Evolutionary conservation across 2,329 filamentous ascomycete genomes (phyloP).

Genomic region (Fonsecaea pedrosoi): DNA sequence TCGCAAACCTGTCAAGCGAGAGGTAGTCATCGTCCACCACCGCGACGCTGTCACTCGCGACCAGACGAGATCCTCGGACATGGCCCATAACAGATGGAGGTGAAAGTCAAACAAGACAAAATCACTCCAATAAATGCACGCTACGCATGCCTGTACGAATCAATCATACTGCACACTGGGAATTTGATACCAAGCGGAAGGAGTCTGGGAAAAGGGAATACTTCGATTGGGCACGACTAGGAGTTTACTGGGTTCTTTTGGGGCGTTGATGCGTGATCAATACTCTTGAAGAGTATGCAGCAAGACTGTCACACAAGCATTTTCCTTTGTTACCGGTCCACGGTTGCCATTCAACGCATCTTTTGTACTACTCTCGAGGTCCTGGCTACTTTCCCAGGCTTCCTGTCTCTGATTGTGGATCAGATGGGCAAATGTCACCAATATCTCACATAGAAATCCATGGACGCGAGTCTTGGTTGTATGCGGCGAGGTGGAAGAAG

Average conservation of each 20-base stretch:
- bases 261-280: slow-evolving; percentile 5
- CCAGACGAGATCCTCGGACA: slow-evolving; percentile 30
- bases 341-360: slow-evolving; percentile 12
- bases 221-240: slow-evolving; percentile 8
- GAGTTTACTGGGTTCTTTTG: slow-evolving; percentile 14
- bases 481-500: slow-evolving; percentile 10
- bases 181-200: slow-evolving; percentile 31
- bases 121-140: not conserved
- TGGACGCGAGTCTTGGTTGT: slow-evolving; percentile 35
- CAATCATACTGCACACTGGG: slow-evolving; percentile 18
- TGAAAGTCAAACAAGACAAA: slow-evolving; percentile 11
- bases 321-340: slow-evolving; percentile 27
- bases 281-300: slow-evolving; percentile 25
- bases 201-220: slow-evolving; percentile 26
- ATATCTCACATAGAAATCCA: slow-evolving; percentile 24
- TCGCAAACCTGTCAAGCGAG: slow-evolving; percentile 31
- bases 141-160: slow-evolving; percentile 26
- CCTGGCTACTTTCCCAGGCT: slow-evolving; percentile 32
- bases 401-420: slow-evolving; percentile 7
- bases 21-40: slow-evolving; percentile 35
- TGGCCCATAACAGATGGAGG: slow-evolving; percentile 36
- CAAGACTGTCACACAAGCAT: slow-evolving; percentile 11
- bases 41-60: slow-evolving; percentile 34
- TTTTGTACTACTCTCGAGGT: slow-evolving; percentile 17
- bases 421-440: slow-evolving; percentile 26